Conservation (phyloP, 345 rosid genomes). For the Brassica juncea region DNA sequence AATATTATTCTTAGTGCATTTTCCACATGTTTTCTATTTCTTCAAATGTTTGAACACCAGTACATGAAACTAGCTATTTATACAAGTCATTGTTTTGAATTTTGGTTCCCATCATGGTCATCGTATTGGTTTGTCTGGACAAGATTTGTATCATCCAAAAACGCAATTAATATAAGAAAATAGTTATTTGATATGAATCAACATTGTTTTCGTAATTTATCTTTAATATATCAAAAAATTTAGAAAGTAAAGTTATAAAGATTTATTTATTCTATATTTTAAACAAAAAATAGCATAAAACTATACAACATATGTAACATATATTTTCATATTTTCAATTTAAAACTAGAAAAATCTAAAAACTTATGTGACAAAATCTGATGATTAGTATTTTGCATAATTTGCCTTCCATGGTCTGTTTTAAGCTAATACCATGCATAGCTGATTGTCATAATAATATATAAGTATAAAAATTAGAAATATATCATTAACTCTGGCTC, state of each 20-base stretch:
- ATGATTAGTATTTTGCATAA: background rate
- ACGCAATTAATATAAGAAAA: background rate
- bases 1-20: slow-evolving; percentile 4
- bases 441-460: background rate
- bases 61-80: background rate
- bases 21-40: slow-evolving; percentile 11
- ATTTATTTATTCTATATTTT: background rate
- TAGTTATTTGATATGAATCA: background rate
- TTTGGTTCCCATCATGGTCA: background rate
- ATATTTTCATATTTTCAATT: background rate
- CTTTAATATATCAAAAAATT: background rate
- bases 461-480: background rate
- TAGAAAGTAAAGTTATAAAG: background rate
- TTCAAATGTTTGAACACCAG: background rate
- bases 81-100: background rate
- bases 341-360: background rate
- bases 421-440: background rate
- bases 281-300: background rate
- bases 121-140: background rate
- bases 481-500: background rate
- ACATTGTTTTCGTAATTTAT: background rate
- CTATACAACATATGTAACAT: background rate
- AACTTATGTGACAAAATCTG: background rate
- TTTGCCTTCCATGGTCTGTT: background rate
- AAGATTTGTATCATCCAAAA: background rate